Base-by-base conservation (phyloP, 805 yeast species). In the Pichia heedii region DNA sequence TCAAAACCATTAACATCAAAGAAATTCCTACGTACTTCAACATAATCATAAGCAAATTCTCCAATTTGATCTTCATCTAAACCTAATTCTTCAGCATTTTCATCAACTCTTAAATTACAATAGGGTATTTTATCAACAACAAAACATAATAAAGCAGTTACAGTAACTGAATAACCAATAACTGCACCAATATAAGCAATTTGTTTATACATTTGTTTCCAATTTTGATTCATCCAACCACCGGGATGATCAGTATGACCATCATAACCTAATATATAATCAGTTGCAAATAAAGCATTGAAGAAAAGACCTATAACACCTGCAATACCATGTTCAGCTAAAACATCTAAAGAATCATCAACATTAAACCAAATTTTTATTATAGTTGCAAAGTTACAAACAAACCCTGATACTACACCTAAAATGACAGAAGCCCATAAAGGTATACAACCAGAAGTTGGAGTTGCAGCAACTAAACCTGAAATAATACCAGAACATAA, bases 261-360 rank as follows among this genome's bases (percentile, higher is more conserved):
- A 59, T 90, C 97, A 62, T 87, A 81, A 15, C 96, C 96, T 49
- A 90, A 76, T 42, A 93, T 94, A 62, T 86, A 83, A 43, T 83
- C 76, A 7, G 89, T 85, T 15, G 85, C 97, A 58, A 93, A 89
- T 1, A 90, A 58, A 0, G 85, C 96, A 58, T 87, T 88, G 68
- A 87, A 88, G n/a, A 90, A 45, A 39, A 89, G 70, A 0, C 98
- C 97, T 37, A 90, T 73, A 38, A 89, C 73, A 27, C 98, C 98
- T 0, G 97, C 97, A 54, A 90, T 73, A 40, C 96, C 97, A 80
- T 90, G 98, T 77, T 90, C 97, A n/a, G 97, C 97, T 60, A 90
- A 73, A 41, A 88, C 79, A 81, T 93, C 97, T 54, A 93, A 68
- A 2, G 96, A 81, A 66, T 90, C 98, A 62, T 93, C 97, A 41